Conservation (phyloP, 2,329 filamentous ascomycete genomes). For the Elsinoe perseae region DNA sequence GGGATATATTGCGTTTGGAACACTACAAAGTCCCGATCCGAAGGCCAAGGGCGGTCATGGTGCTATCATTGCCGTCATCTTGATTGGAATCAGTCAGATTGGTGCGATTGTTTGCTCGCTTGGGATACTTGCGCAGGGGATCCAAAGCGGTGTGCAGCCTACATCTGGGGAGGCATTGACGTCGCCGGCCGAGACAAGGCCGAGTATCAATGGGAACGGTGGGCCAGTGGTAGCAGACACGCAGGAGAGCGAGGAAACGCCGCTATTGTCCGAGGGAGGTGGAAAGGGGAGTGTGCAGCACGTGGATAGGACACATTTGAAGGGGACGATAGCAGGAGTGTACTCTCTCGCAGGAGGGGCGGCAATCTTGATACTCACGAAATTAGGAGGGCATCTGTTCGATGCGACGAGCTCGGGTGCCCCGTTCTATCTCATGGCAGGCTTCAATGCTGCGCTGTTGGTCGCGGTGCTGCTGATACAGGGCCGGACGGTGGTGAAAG, state of each 20-base stretch:
- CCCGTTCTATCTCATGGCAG: conserved; percentile 91
- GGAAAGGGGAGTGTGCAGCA: not conserved
- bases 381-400: conserved; percentile 80
- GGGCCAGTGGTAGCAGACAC: not conserved
- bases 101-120: conserved; percentile 93
- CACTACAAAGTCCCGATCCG: conserved; percentile 69
- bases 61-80: conserved; percentile 60
- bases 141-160: conserved; percentile 39
- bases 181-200: not conserved
- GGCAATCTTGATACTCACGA: conserved; percentile 85
- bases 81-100: conserved; percentile 89
- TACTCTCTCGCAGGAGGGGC: conserved; percentile 87
- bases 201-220: not conserved
- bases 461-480: conserved; percentile 31
- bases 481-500: conserved; percentile 4
- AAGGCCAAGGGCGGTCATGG: conserved; percentile 45
- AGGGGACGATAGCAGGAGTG: conserved; percentile 89
- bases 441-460: conserved; percentile 71
- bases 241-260: conserved; percentile 12
- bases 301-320: conserved; percentile 49
- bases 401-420: conserved; percentile 65
- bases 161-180: not conserved
- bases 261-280: not conserved
- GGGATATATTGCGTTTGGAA: conserved; percentile 70
- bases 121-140: conserved; percentile 74